Evolutionary conservation across 306 rosid genomes (phyloP).

Genomic region (Rosa multiflora): DNA sequence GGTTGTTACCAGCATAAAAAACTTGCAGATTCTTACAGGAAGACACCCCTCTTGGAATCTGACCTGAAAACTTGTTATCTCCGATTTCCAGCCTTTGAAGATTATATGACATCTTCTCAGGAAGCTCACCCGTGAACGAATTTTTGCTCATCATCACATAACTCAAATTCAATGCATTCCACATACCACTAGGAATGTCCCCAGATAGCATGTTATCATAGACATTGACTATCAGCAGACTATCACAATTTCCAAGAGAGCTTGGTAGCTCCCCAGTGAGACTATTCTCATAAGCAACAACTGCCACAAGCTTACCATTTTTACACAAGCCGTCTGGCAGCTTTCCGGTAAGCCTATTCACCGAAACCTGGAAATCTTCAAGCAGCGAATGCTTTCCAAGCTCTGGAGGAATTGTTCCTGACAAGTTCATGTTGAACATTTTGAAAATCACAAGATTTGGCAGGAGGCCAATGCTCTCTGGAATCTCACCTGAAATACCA

Average conservation of each 20-base stretch:
- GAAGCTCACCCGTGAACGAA: constrained; percentile 55
- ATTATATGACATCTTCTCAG: constrained; percentile 39
- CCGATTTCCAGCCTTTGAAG: constrained; percentile 45
- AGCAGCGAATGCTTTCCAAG: constrained; percentile 54
- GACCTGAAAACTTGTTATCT: constrained; percentile 57
- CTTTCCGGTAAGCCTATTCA: constrained; percentile 47
- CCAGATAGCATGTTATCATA: constrained; percentile 46
- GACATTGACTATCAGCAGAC: constrained; percentile 29
- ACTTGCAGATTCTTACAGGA: constrained; percentile 44
- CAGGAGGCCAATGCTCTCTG: constrained; percentile 50
- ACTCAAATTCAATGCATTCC: constrained; percentile 46
- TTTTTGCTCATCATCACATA: constrained; percentile 37
- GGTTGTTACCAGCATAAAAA: constrained; percentile 50
- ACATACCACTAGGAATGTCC: constrained; percentile 59
- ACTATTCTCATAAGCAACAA: constrained; percentile 42
- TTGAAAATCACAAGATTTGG: constrained; percentile 39
- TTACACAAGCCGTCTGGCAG: constrained; percentile 59
- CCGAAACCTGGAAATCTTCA: constrained; percentile 26
- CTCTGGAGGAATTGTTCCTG: constrained; percentile 58
- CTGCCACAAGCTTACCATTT: constrained; percentile 33
- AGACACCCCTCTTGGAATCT: constrained; percentile 53
- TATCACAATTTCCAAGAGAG: constrained; percentile 55
- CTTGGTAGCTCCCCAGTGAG: constrained; percentile 62
- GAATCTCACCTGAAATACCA: constrained; percentile 56
- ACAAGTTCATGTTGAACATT: constrained; percentile 45